Base-by-base conservation (phyloP, 257 asterid genomes). In the Gentiana macrophylla region DNA sequence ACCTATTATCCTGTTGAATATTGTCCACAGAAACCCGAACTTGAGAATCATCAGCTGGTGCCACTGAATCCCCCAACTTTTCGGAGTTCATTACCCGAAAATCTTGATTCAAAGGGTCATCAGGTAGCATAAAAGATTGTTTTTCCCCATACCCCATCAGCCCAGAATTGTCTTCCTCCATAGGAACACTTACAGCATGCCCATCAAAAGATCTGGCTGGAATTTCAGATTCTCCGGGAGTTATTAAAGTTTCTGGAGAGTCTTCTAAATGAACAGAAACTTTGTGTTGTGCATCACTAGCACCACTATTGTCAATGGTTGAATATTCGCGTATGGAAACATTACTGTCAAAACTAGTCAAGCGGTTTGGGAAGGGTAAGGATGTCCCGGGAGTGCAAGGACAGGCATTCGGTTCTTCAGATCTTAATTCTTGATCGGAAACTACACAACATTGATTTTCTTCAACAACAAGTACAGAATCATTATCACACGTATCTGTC, bases 321-420 rank as follows among this genome's bases (percentile, higher is more conserved):
- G 37, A 50, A 55, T 54, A 44, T 55, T 45, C 62, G 33, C 44
- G 43, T 41, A 61, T 41, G 58, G 46, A 32, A 24, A 49, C 58
- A 37, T 55, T 32, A 12, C 33, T 59, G 35, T 59, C 61, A 59
- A 11, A 44, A 24, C 56, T 59, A 56, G 38, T 61, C n/a, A 50
- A 12, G 59, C 49, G 37, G 10, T 54, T 50, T 56, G 35, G 74
- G 65, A 66, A 55, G 24, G 69, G 71, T 32, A 65, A 51, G 71
- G 51, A 65, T 61, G 55, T 63, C 66, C 70, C 75, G 4, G 65
- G 36, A 59, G 72, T 50, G 53, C 68, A 62, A 58, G 62, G 56
- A 53, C 65, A 47, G 61, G 62, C 62, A 57, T 71, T 78, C 64
- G 59, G 59, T 60, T 61, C 72, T 56, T 57, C 49, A 57, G 66